These are phyloP conservation scores for Xylaria sp. DNA, from an alignment of 2,329 filamentous ascomycete species.

Conservation along the genomic window DNA sequence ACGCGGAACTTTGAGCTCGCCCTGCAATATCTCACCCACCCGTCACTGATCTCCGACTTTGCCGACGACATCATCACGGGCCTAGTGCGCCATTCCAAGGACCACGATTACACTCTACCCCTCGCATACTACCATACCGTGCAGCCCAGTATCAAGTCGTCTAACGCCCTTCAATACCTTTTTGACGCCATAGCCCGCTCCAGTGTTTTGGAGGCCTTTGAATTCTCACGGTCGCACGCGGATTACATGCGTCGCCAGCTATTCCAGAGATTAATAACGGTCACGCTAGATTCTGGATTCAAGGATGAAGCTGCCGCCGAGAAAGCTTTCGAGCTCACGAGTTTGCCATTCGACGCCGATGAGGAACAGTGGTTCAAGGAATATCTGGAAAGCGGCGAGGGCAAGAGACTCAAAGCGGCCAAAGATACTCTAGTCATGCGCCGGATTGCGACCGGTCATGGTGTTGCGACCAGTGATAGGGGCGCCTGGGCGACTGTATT, in stretches of 20 bases:
- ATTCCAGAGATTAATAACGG: conserved; percentile 72
- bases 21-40: conserved; percentile 80
- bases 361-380: conserved; percentile 82
- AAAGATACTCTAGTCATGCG: conserved; percentile 81
- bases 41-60: conserved; percentile 82
- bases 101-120: conserved; percentile 70
- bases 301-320: conserved; percentile 56
- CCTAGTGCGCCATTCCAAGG: conserved; percentile 69
- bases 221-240: conserved; percentile 74
- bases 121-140: conserved; percentile 83
- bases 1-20: conserved; percentile 74
- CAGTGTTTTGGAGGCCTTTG: conserved; percentile 77
- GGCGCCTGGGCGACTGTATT: conserved; percentile 61
- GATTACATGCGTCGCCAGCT: conserved; percentile 69
- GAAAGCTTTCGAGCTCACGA: conserved; percentile 74
- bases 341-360: conserved; percentile 73
- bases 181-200: conserved; percentile 75
- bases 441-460: conserved; percentile 72
- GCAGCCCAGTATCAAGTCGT: conserved; percentile 74
- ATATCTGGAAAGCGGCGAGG: conserved; percentile 71
- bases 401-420: conserved; percentile 70
- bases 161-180: conserved; percentile 70
- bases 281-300: conserved; percentile 60
- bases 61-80: conserved; percentile 81
- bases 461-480: conserved; percentile 58